These are phyloP conservation scores for Linderniella brevidens DNA, from an alignment of 257 asterid species.

Conservation along the genomic window DNA sequence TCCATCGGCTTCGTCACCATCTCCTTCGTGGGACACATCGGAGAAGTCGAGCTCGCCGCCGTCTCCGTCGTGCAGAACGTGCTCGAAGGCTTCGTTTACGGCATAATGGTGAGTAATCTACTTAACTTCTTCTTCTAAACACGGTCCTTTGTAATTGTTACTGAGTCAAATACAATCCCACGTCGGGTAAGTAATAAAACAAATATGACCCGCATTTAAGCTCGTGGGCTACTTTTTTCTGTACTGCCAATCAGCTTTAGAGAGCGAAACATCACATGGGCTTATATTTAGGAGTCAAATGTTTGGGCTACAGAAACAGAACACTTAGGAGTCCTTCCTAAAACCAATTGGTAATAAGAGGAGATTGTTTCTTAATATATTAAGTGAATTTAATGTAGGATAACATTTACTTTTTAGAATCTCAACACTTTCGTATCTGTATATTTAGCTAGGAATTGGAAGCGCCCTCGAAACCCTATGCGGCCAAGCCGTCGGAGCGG, in stretches of 20 bases:
- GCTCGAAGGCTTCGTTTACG: constrained; percentile 67
- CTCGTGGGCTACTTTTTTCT: too few species aligned
- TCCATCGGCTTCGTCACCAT: constrained; percentile 53
- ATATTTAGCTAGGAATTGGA: constrained; percentile 81
- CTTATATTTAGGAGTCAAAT: too few species aligned
- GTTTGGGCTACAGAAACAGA: not conserved
- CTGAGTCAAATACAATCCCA: too few species aligned
- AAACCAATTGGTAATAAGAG: too few species aligned
- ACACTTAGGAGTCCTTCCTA: too few species aligned
- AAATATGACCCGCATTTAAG: too few species aligned
- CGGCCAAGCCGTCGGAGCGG: constrained; percentile 86
- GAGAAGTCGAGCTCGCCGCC: constrained; percentile 64
- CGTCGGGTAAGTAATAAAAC: too few species aligned
- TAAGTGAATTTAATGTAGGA: not conserved
- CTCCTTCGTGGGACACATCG: constrained; percentile 71
- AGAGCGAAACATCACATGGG: too few species aligned
- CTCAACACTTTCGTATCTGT: not conserved
- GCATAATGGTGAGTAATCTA: constrained; percentile 40
- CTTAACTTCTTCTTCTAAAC: not conserved
- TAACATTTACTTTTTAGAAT: not conserved
- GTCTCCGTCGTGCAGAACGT: constrained; percentile 70
- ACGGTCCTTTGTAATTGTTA: not conserved
- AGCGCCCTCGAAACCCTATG: constrained; percentile 85
- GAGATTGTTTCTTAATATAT: too few species aligned
- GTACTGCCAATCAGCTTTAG: too few species aligned